These are phyloP conservation scores for Thielaviopsis ethacetica DNA, from an alignment of 2,329 filamentous ascomycete genomes.

Conservation along the genomic window DNA sequence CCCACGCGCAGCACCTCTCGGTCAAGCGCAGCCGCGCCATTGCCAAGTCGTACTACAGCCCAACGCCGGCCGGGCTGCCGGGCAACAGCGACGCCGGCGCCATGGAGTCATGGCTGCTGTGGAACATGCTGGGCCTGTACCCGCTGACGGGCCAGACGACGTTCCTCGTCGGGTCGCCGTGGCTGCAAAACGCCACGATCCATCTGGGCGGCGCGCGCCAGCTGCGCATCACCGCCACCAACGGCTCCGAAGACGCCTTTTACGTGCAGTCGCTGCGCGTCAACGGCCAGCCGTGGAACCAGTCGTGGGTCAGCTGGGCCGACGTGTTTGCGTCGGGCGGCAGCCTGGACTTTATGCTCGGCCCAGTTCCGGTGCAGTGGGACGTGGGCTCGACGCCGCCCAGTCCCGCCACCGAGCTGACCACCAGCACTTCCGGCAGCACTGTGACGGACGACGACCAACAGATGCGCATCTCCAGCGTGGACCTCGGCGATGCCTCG, in stretches of 20 bases:
- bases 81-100: constrained; percentile 58
- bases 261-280: constrained; percentile 52
- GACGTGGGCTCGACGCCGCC: constrained; percentile 42
- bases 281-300: constrained; percentile 45
- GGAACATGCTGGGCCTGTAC: constrained; percentile 53
- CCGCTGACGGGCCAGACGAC: constrained; percentile 52
- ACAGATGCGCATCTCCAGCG: no score
- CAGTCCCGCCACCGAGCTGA: constrained; percentile 27
- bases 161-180: constrained; percentile 48
- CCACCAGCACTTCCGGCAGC: not conserved
- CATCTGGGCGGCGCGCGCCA: constrained; percentile 36
- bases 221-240: constrained; percentile 34
- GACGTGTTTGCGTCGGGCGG: constrained; percentile 50
- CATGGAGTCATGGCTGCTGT: constrained; percentile 55
- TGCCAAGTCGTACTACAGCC: constrained; percentile 42
- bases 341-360: constrained; percentile 48
- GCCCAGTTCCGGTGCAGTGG: constrained; percentile 35
- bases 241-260: constrained; percentile 21
- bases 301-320: constrained; percentile 48
- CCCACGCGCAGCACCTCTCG: constrained; percentile 42
- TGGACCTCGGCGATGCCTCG: no score
- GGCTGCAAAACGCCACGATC: constrained; percentile 44
- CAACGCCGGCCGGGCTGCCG: constrained; percentile 39
- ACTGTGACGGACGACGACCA: not conserved
- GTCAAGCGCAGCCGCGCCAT: constrained; percentile 41